Evolutionary conservation across 176 grass and related monocot genomes (phyloP).

Genomic region (Luzula sylvatica): DNA sequence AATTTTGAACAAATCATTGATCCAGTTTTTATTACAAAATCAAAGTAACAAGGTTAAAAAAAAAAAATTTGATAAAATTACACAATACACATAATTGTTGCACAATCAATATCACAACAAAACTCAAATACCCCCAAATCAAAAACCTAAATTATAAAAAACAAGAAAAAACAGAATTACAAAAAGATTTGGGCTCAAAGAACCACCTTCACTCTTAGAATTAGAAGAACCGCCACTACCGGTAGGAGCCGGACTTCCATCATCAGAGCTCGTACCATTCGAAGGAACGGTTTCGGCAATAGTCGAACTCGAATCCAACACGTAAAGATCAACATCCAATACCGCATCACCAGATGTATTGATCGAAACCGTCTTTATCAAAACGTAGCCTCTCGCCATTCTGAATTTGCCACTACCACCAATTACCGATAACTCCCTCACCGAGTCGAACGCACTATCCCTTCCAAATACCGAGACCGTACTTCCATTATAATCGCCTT

Average conservation of each 20-base stretch:
- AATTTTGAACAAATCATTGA: too few species aligned
- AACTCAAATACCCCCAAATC: conserved; percentile 2
- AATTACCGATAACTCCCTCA: conserved; percentile 43
- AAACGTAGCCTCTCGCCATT: conserved; percentile 23
- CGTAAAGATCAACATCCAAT: conserved; percentile 38
- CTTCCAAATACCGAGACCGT: conserved; percentile 32
- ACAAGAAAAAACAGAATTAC: conserved; percentile 1
- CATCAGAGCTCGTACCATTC: neutral
- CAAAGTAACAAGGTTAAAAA: too few species aligned
- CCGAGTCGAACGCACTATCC: conserved; percentile 16
- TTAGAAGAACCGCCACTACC: neutral
- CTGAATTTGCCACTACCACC: conserved; percentile 38
- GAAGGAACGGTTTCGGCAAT: conserved; percentile 11
- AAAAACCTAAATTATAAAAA: conserved; percentile 5
- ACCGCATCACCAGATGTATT: conserved; percentile 23
- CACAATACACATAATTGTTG: too few species aligned
- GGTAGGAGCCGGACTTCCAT: neutral
- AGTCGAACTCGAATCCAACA: conserved; percentile 1
- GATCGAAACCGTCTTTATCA: conserved; percentile 20
- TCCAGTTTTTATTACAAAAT: too few species aligned
- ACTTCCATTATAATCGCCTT: conserved; percentile 41
- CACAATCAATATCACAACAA: neutral
- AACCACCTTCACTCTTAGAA: neutral
- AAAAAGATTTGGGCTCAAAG: conserved; percentile 8
- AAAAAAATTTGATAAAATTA: neutral